These are phyloP conservation scores for Aspergillus spinulosporus DNA, from an alignment of 2,329 filamentous ascomycete genomes.

Conservation along the genomic window DNA sequence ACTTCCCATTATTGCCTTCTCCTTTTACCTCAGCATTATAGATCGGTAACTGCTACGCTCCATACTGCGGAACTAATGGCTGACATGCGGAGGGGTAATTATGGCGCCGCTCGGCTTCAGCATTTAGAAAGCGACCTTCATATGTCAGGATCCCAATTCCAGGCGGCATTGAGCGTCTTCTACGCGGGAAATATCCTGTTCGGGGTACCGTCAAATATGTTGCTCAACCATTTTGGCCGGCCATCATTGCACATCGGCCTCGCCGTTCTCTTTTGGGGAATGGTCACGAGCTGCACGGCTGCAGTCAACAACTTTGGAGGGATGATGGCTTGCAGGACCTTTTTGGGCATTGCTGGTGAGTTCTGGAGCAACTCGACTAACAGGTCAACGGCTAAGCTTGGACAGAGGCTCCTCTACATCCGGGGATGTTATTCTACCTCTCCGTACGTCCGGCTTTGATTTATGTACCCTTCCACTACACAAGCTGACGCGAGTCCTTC, in stretches of 20 bases:
- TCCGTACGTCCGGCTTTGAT: conserved; percentile 23
- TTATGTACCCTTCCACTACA: neutral
- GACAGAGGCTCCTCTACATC: conserved; percentile 48
- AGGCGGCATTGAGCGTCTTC: conserved; percentile 37
- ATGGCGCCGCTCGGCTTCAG: conserved; percentile 38
- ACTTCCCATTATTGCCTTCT: conserved; percentile 24
- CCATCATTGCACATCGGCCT: conserved; percentile 39
- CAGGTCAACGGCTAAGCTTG: too few species aligned
- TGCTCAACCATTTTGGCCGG: conserved; percentile 34
- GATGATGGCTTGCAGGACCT: conserved; percentile 39
- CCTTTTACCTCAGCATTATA: conserved; percentile 29
- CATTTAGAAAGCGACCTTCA: conserved; percentile 37
- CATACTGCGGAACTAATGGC: neutral
- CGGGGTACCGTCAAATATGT: conserved; percentile 43
- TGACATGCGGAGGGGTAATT: conserved; percentile 37
- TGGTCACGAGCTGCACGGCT: conserved; percentile 40
- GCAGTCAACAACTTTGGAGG: conserved; percentile 37
- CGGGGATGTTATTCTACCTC: conserved; percentile 52
- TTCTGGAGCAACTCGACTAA: neutral
- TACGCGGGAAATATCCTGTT: conserved; percentile 39
- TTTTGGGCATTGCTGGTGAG: conserved; percentile 45
- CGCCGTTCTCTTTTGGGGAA: conserved; percentile 42
- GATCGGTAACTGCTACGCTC: conserved; percentile 20
- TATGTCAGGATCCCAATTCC: conserved; percentile 32
- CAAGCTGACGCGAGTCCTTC: neutral